Base-by-base conservation (phyloP, 148 eudicot species). In the Suaeda aralocaspica region DNA sequence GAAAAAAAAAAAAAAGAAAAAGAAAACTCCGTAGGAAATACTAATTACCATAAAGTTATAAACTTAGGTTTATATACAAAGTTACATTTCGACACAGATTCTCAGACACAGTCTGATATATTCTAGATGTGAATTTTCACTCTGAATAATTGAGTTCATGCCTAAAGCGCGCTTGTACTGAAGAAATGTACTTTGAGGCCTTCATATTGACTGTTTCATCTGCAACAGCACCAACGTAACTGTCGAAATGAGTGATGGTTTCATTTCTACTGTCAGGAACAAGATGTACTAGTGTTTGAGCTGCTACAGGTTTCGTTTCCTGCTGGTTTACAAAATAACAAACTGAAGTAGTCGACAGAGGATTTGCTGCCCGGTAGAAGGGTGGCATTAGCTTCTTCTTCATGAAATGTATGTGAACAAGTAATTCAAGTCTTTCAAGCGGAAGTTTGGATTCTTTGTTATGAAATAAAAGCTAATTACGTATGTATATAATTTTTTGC, bases 171-270 rank as follows among this genome's bases (percentile, higher is more conserved):
- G 68, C 75, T 63, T 72, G 62, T 12, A 72, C 75, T 34, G 75
- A 72, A 62, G 75, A 72, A 7, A 72, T 72, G 11, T 72, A 72
- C 21, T 41, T 41, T 5, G 63, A 21, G 51, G 76, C 76, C 52
- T 72, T 64, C 76, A 72, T 53, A 63, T 72, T 33, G 22, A 72
- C 76, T 51, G 53, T 64, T 41, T 72, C 76, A 64, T 72, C 76
- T 45, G 45, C 67, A 46, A 59, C 45, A 31, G 66, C 66, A 64
- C 69, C 76, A 29, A 53, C 50, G 41, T 64, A 64, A 50, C 52
- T 21, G 41, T 72, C 69, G 34, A 61, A 21, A 71, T 61, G 59
- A 16, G 9, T 51, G 60, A 34, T 41, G 50, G 49, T 7, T 41
- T 26, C 53, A 25, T 13, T 49, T n/a, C 13, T 29, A 26, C 57